Percentiles rank a stretch among this genome's conserved stretches.
Conservation (phyloP, 257 asterid species). For the Phtheirospermum japonicum region DNA sequence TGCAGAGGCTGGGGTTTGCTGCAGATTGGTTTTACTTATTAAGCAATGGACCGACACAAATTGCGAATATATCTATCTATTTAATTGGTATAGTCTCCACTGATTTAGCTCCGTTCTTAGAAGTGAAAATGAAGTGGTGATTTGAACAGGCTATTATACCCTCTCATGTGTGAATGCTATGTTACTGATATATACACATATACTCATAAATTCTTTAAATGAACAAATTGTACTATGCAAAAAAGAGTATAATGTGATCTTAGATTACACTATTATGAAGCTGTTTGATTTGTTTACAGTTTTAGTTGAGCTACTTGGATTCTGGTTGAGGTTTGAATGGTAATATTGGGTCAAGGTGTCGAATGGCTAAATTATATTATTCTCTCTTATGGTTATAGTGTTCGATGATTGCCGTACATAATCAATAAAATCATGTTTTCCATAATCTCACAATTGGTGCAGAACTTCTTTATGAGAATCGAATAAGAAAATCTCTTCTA, state of each 20-base stretch:
- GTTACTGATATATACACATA: conserved; percentile 2
- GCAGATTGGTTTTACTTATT: conserved; percentile 33
- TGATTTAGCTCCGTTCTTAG: conserved; percentile 25
- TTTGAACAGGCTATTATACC: conserved; percentile 20
- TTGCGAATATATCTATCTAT: conserved; percentile 6
- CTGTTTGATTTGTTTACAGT: background rate
- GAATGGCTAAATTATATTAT: too few relatives aligned
- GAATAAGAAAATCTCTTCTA: too few relatives aligned
- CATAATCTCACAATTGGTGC: too few relatives aligned
- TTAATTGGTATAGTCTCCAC: conserved; percentile 33
- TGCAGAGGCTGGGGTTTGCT: conserved; percentile 26
- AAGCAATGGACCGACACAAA: conserved; percentile 23
- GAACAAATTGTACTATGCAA: conserved; percentile 13
- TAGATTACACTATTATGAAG: background rate
- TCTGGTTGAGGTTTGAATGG: background rate
- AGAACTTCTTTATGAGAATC: too few relatives aligned
- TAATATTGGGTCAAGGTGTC: too few relatives aligned
- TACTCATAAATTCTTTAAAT: conserved; percentile 9
- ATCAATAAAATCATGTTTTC: too few relatives aligned
- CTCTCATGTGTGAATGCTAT: conserved; percentile 19
- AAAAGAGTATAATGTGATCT: conserved; percentile 14
- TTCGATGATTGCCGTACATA: too few relatives aligned
- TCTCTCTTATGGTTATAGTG: too few relatives aligned
- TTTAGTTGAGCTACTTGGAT: background rate
- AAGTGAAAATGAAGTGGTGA: conserved; percentile 7